Evolutionary conservation across 169 alveolate genomes (phyloP), one percentile per base, ranked within the genome.

Genomic region (Plasmodium gallinaceum): DNA sequence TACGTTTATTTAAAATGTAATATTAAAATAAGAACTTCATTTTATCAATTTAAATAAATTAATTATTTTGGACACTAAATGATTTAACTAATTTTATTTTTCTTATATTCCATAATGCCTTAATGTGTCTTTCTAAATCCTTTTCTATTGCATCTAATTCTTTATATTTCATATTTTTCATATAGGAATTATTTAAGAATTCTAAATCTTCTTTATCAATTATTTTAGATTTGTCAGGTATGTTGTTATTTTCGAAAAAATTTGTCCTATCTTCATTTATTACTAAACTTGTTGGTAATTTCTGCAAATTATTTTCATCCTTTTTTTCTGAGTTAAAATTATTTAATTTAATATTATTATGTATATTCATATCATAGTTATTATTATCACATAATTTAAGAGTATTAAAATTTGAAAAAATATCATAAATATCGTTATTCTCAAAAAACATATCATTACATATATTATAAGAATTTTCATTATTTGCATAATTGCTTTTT

Each of bases 111-210:
- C 91, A 83, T 62, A 83, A 52, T 16, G 85, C 91, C 61, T 83
- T 83, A 51, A 83, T 83, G 22, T 83, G 85, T 61, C 78, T 83
- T 54, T 83, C 91, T 18, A 83, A 60, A 83, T 83, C 91, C 37
- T 83, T 58, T 45, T 83, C 91, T 42, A 83, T 83, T 57, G 86
- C 91, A 58, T 83, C 91, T 8, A 83, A 37, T 73, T 83, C 91
- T 14, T 83, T 66, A 62, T 70, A 68, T 51, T 83, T 83, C 69
- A 70, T 58, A 61, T 61, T 69, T 42, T 45, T 83, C 86, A 83
- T 73, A 32, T 83, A 83, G 6, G 91, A 58, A 61, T 57, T 48
- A 20, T 52, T 73, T 62, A 68, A 43, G 22, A 43, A 18, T 70
- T 83, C 86, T 57, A 24, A n/a, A 18, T 83, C 51, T 39, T 68